Evolutionary conservation across 2,329 filamentous ascomycete species (phyloP).

Genomic region (Hymenoscyphus infarciens): DNA sequence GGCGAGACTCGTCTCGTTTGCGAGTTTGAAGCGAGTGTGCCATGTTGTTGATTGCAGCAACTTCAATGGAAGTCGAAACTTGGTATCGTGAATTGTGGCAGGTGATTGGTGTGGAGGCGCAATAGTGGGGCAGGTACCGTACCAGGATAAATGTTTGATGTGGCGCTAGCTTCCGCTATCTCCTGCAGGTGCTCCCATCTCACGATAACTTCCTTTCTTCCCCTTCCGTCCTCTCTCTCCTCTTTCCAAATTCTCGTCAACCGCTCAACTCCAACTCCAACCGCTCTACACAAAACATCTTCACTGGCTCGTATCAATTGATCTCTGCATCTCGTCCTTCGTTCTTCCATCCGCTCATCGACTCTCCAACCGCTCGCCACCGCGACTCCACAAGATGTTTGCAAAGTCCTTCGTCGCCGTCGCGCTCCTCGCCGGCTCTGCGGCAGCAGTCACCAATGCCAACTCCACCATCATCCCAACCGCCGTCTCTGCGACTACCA

Average conservation of each 20-base stretch:
- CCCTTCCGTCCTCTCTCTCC: not conserved
- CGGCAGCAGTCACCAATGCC: slow-evolving; percentile 23
- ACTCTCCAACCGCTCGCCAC: slow-evolving; percentile 3
- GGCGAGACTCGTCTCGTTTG: slow-evolving; percentile 5
- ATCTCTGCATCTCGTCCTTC: slow-evolving; percentile 2
- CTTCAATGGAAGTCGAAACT: not conserved
- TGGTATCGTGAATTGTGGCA: not conserved
- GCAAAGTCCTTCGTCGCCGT: slow-evolving; percentile 29
- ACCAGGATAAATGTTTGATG: not conserved
- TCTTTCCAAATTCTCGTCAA: not conserved
- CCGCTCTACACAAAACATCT: not conserved
- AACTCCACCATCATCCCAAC: slow-evolving; percentile 31
- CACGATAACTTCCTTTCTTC: slow-evolving; percentile 2
- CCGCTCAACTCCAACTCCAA: not conserved
- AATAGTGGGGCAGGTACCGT: not conserved
- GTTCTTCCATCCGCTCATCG: not conserved
- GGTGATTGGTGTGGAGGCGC: not conserved
- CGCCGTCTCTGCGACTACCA: slow-evolving; percentile 18
- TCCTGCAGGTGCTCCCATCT: not conserved
- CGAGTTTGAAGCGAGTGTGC: not conserved
- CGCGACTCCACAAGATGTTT: slow-evolving; percentile 29
- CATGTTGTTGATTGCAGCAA: not conserved
- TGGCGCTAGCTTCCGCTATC: not conserved
- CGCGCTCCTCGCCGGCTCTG: slow-evolving; percentile 28
- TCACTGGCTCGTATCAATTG: slow-evolving; percentile 2